These are phyloP conservation scores for Debaryomyces coudertii DNA, from an alignment of 1,139 yeast genomes.

Conservation along the genomic window DNA sequence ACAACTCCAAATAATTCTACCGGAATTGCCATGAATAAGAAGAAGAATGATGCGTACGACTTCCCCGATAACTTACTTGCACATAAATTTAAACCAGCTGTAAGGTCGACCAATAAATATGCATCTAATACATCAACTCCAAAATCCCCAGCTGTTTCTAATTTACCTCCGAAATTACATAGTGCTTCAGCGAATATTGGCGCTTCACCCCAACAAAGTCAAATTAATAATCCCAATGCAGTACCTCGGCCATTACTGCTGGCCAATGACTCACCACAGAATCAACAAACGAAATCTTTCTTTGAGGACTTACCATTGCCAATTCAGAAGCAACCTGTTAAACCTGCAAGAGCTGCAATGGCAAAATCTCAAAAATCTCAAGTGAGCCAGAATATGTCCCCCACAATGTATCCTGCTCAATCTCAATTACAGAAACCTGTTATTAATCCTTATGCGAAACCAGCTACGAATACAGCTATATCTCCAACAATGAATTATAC, in stretches of 20 bases:
- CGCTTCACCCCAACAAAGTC: too few relatives aligned
- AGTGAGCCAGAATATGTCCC: not conserved
- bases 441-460: conserved; percentile 9
- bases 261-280: conserved; percentile 10
- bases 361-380: conserved; percentile 25
- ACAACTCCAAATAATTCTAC: conserved; percentile 19
- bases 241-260: not conserved
- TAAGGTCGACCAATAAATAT: conserved; percentile 32
- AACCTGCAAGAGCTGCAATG: conserved; percentile 36
- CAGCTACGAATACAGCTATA: conserved; percentile 8
- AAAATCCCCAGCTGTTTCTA: conserved; percentile 5
- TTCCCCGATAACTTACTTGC: conserved; percentile 68
- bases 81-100: conserved; percentile 39
- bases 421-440: conserved; percentile 6
- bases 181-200: not conserved
- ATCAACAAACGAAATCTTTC: conserved; percentile 42
- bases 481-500: conserved; percentile 10
- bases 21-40: conserved; percentile 49
- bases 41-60: conserved; percentile 76
- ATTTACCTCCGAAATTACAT: conserved; percentile 11
- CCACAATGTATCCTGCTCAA: not conserved
- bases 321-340: conserved; percentile 27
- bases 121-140: conserved; percentile 13
- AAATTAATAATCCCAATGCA: not conserved
- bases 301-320: conserved; percentile 57